Base-by-base conservation (phyloP, 441 rosid genomes). In the Bruguiera hainesii region DNA sequence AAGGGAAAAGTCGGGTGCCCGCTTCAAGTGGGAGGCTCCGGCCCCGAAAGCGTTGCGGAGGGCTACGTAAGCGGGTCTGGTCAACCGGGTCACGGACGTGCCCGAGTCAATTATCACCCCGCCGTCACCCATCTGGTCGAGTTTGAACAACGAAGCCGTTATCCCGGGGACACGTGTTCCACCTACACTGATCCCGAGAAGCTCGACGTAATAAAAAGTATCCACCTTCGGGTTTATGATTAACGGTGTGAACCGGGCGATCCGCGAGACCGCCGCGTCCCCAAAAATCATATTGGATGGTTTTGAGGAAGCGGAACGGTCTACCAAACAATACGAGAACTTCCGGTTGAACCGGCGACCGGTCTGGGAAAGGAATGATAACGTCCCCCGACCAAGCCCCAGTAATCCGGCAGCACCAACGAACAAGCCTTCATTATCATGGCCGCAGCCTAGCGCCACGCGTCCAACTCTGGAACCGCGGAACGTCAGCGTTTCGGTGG, bases 21-120 rank as follows among this genome's bases (percentile, higher is more conserved):
- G 83, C 71, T 83, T 89, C 71, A 93, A 68, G 71, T 13, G 73
- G 25, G 71, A 37, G 2, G 98, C 87, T 2, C 89, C 86, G 3
- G 61, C 56, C 9, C 85, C 83, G 79, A 93, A 93, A 5, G 90
- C 86, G 56, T 90, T 81, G 30, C 98, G 82, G 13, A 93, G 73
- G 1, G 93, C 93, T 4, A 80, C 63, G 76, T 93, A 90, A 35
- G 98, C 96, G 46, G 86, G 75, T 52, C 84, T 82, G 57, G 90
- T 91, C 75, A 93, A 59, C 1, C 98, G 80, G 62, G 97, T 93
- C 23, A 91, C 98, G 7, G 98, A 91, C 0, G 96, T 93, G 8
- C 98, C 98, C 56, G 97, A 93, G 66, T 93, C 98, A 7, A 93
- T 80, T 9, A 93, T 93, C 15, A 93, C 93, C 6, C 98, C 98